Conservation (phyloP, 1,139 yeast species). For the Geotrichum phurueaensis region DNA sequence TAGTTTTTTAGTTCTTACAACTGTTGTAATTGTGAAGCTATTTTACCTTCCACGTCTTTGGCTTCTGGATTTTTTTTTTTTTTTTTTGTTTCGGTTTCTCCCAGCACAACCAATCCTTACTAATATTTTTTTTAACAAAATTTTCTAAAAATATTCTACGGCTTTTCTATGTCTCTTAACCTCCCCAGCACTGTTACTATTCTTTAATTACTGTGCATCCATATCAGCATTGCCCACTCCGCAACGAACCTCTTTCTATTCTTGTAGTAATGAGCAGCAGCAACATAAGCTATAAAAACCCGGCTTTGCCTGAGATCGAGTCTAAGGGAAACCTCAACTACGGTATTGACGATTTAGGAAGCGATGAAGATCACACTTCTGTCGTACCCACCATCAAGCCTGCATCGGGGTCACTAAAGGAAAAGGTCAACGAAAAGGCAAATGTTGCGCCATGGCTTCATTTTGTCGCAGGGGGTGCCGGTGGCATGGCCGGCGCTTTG, state of each 20-base stretch:
- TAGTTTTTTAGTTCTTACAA: neutral
- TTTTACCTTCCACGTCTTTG: no score
- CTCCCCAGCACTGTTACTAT: neutral
- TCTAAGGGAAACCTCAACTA: neutral
- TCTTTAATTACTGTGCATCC: neutral
- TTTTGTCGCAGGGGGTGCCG: conserved; percentile 97
- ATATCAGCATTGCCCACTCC: neutral
- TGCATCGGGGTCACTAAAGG: conserved; percentile 6
- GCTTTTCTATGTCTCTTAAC: neutral
- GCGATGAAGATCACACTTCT: conserved; percentile 15
- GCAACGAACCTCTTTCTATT: neutral
- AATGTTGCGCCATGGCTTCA: conserved; percentile 82
- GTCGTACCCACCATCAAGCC: conserved; percentile 14
- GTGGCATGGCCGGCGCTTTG: conserved; percentile 97
- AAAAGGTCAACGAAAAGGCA: conserved; percentile 18
- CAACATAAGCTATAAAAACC: neutral
- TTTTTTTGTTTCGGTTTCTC: neutral
- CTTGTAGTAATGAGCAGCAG: neutral
- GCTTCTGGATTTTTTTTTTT: no score
- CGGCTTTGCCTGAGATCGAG: neutral
- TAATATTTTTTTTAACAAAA: neutral
- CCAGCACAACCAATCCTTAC: neutral
- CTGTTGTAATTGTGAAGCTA: neutral
- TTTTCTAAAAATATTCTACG: neutral
- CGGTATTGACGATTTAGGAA: conserved; percentile 7